Percentiles rank a stretch among this genome's conserved stretches.
phyloP scores from a whole-genome alignment of 169 alveolate genomes.

The Plasmodium gaboni region DNA sequence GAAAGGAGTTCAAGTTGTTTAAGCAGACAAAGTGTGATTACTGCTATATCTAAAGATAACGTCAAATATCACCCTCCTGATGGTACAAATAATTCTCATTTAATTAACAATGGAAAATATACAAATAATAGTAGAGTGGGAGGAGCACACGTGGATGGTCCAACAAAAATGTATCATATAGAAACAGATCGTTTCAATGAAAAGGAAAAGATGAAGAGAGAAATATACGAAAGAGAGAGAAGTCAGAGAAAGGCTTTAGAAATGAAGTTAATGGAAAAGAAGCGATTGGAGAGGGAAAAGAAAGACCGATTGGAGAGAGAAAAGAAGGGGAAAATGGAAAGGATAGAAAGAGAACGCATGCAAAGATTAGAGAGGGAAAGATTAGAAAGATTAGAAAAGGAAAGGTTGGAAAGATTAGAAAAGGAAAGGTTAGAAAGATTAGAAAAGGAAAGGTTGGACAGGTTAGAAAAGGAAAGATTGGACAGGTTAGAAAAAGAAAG shows the following conservation, averaged over 20 bases:
- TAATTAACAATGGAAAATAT: slow-evolving; percentile 35
- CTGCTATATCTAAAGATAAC: slow-evolving; percentile 26
- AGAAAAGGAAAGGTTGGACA: slow-evolving; percentile 22
- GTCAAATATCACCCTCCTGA: slow-evolving; percentile 31
- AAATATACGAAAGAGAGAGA: slow-evolving; percentile 26
- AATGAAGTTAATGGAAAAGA: slow-evolving; percentile 63
- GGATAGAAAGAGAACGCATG: slow-evolving; percentile 19
- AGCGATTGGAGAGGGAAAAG: slow-evolving; percentile 34
- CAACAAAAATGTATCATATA: slow-evolving; percentile 22
- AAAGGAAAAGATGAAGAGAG: slow-evolving; percentile 47
- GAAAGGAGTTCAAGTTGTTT: slow-evolving; percentile 69
- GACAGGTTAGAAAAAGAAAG: slow-evolving; percentile 18
- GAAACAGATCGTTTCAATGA: slow-evolving; percentile 25
- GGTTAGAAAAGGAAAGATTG: neutral
- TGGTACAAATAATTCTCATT: neutral
- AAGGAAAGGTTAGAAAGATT: slow-evolving; percentile 13
- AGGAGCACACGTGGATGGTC: neutral
- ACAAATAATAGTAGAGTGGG: neutral
- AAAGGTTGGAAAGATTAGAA: neutral
- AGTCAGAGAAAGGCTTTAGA: slow-evolving; percentile 71
- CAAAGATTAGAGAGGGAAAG: slow-evolving; percentile 32
- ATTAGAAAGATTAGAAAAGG: slow-evolving; percentile 2
- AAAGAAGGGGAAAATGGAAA: slow-evolving; percentile 10
- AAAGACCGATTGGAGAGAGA: slow-evolving; percentile 25
- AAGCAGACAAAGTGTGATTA: slow-evolving; percentile 43